Base-by-base conservation (phyloP, 1,284 basidiomycete species). In the Sporisorium exsertum region DNA sequence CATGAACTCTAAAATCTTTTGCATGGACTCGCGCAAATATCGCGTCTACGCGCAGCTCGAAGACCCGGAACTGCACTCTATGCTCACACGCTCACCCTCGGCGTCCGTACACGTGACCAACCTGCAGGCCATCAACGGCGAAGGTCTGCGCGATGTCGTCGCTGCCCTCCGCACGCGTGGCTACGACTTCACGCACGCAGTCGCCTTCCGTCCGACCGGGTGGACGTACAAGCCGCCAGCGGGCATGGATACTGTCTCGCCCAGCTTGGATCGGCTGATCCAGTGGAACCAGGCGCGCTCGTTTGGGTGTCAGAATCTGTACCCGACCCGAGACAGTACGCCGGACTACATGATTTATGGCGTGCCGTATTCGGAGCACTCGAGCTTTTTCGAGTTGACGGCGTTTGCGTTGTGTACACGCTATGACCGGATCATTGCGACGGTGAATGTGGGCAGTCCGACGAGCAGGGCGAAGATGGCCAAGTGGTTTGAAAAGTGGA, bases 301-400 rank as follows among this genome's bases (percentile, higher is more conserved):
- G 15, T 97, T 93, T 86, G 90, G 90, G 3, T 88, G 90, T 72
- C 86, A 89, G 35, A 88, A 92, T 79, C 88, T 97, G 8, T 90
- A 88, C 60, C 89, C 91, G 18, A 90, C 91, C 81, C 89, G 90
- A 49, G 93, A 92, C 68, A 92, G 92, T 9, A 91, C 91, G 18
- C 74, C 89, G 22, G 86, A 89, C 42, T 86, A 92, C 61, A 91
- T 92, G 87, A 88, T 97, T 61, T 94, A 82, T 64, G 82, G 94
- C 33, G 93, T 98, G 16, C 96, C 96, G 5, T 97, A 97, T 84
- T 96, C 94, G 4, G 95, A 97, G 84, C 95, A 99, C 85, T 95
- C 93, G 55, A 81, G 79, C 59, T 85, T 85, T 46, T 78, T 79
- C 60, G 81, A 97, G 93, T 24, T 97, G 93, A 80, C 76, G 0